phyloP scores from a whole-genome alignment of 116 monocot species.

The Dioscorea cayenensis region DNA sequence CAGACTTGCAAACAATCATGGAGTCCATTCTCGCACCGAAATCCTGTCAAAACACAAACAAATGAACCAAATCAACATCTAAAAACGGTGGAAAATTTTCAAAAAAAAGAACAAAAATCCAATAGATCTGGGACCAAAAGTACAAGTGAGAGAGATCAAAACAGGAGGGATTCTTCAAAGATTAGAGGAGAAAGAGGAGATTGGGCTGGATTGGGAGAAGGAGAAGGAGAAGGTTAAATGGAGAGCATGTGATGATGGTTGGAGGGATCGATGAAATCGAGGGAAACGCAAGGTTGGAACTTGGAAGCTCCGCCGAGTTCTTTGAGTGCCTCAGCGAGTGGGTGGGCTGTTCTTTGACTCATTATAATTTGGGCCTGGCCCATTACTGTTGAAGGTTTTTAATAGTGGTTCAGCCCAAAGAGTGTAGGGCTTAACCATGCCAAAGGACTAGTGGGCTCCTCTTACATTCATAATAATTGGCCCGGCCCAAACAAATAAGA shows the following conservation, averaged over 20 bases:
- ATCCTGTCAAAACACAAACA: neutral
- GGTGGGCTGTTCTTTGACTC: no score
- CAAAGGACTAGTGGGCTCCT: no score
- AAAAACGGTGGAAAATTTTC: neutral
- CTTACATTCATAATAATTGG: no score
- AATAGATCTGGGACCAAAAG: neutral
- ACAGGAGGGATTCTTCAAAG: neutral
- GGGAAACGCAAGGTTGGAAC: neutral
- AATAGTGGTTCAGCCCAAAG: no score
- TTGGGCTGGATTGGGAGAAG: neutral
- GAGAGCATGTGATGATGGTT: neutral
- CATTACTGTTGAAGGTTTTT: no score
- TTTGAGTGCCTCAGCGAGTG: no score
- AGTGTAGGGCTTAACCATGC: no score
- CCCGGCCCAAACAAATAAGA: no score
- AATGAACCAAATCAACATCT: neutral
- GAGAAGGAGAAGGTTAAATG: neutral
- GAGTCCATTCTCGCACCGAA: slow-evolving; percentile 33
- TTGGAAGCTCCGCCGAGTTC: neutral
- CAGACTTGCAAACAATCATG: slow-evolving; percentile 45
- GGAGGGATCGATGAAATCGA: neutral
- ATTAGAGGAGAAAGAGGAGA: neutral
- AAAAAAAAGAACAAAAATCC: neutral
- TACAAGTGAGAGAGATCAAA: neutral
- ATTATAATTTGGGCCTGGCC: no score